Evolutionary conservation across 2,329 filamentous ascomycete genomes (phyloP), one percentile per base, ranked within the genome.

Genomic region (Ophiostoma himal-ulmi): DNA sequence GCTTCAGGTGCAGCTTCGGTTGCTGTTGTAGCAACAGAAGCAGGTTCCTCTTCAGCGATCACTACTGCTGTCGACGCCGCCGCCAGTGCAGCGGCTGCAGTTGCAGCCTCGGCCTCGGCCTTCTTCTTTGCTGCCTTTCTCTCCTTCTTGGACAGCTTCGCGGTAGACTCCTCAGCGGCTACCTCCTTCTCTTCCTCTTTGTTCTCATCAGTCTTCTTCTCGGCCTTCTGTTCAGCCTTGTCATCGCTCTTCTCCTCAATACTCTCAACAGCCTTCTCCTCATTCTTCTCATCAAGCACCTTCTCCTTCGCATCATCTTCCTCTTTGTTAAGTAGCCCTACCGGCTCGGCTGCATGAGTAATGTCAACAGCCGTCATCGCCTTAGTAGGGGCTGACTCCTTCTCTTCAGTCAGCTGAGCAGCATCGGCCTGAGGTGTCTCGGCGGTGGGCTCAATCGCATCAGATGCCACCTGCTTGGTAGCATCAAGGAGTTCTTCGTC

Each of bases 311-410:
- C 11, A 13, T 14, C 26, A 37, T 22, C 37, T 37, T 41, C 39
- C 13, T 67, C 65, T 17, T 34, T 41, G 5, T 4, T 67, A 26
- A 22, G 65, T 48, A 48, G 37, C 65, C 65, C 65, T 48, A 67
- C 65, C 65, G 65, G 65, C 65, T 67, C 39, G 65, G 65, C 65
- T 67, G 65, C 39, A 17, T 48, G 39, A 22, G 48, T 44, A 26
- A 4, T 44, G 10, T 67, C 65, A n/a, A 39, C 65, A 44, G 65
- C 65, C 65, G 37, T 67, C 65, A 67, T 67, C 65, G 65, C 65
- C 65, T 67, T 34, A 67, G 65, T 67, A 67, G 65, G 65, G 65
- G 65, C 65, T 67, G 65, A 67, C 39, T 48, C 65, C 20, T 22
- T 41, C 39, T 39, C 36, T 14, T 67, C n/a, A 39, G 36, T 39